Evolutionary conservation across 2,329 filamentous ascomycete species (phyloP), one percentile per base, ranked within the genome.

Genomic region (Diaporthe amygdali): DNA sequence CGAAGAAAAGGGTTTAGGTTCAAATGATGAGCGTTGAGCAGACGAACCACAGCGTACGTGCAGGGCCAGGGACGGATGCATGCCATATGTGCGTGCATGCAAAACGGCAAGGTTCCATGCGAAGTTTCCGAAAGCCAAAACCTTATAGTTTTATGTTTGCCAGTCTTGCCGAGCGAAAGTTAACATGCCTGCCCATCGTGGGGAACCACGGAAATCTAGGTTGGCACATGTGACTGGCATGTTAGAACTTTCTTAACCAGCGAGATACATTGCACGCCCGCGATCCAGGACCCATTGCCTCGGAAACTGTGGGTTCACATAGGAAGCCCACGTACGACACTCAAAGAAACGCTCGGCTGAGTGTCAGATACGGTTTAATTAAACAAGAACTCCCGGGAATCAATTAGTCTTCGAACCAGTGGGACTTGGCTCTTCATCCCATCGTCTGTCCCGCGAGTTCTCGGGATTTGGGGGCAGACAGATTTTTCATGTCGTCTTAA

Each of bases 41-140:
- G 59, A 64, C 59, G 59, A 64, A 64, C 59, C 44, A 63, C 41
- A 49, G 30, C 44, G 3, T 17, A 20, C 44, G 44, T 27, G 59
- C 44, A 64, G 44, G 41, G 44, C 59, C 44, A 64, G 44, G 59
- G 44, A 46, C 27, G 2, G 1, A 49, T 64, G 59, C 59, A 63
- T 17, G 44, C 27, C 44, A 49, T 37, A 64, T 49, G 44, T 37
- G 59, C 59, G 44, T 46, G 59, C 41, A 63, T 63, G 59, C 59
- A 34, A 47, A 47, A 27, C 59, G n/a, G 41, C 41, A 47, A 46
- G 39, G 41, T 63, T 30, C 59, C 41, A 47, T 63, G 59, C 41
- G 59, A 64, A 64, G 59, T 64, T 64, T 64, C 44, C 44, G 59
- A 64, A 64, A 64, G 59, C 44, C 14, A 64, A 64, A 64, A 64